Conservation (phyloP, 495 filamentous ascomycete genomes). For the Aspergillus diversus region DNA sequence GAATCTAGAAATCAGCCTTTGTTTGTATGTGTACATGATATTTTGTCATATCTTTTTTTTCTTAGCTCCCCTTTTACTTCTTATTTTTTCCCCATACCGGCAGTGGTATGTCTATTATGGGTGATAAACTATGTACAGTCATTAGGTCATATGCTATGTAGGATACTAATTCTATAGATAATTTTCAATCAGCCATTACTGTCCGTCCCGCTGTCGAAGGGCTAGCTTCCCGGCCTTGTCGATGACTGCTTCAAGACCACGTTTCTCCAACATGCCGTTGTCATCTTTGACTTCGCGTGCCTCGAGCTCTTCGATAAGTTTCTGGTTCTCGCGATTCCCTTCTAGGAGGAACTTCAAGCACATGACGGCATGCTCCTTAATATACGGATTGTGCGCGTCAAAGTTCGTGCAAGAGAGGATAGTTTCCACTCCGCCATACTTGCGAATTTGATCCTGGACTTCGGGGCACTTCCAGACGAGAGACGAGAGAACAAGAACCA, state of each 20-base stretch:
- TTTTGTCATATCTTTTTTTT: too few relatives aligned
- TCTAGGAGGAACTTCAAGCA: slow-evolving; percentile 88
- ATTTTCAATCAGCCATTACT: slow-evolving; percentile 7
- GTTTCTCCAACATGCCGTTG: slow-evolving; percentile 49
- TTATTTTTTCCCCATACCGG: too few relatives aligned
- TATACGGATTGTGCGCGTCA: slow-evolving; percentile 87
- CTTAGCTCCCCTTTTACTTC: too few relatives aligned
- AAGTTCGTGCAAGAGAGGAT: slow-evolving; percentile 85
- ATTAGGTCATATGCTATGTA: background rate
- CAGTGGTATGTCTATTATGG: background rate
- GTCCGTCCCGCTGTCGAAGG: slow-evolving; percentile 38
- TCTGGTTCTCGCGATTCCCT: slow-evolving; percentile 77
- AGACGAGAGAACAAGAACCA: slow-evolving; percentile 82
- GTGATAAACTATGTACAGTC: background rate
- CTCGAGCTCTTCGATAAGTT: slow-evolving; percentile 70
- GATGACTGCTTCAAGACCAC: slow-evolving; percentile 58
- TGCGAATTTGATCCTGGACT: slow-evolving; percentile 84
- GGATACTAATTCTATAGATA: background rate
- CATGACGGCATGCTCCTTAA: slow-evolving; percentile 88
- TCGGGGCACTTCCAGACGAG: slow-evolving; percentile 77
- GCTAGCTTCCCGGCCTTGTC: slow-evolving; percentile 55
- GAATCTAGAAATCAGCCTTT: too few relatives aligned
- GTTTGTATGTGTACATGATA: too few relatives aligned
- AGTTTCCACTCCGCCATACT: slow-evolving; percentile 77
- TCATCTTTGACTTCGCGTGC: slow-evolving; percentile 55